These are phyloP conservation scores for Neofusicoccum laricinum DNA, from an alignment of 2,329 filamentous ascomycete genomes.

Conservation along the genomic window DNA sequence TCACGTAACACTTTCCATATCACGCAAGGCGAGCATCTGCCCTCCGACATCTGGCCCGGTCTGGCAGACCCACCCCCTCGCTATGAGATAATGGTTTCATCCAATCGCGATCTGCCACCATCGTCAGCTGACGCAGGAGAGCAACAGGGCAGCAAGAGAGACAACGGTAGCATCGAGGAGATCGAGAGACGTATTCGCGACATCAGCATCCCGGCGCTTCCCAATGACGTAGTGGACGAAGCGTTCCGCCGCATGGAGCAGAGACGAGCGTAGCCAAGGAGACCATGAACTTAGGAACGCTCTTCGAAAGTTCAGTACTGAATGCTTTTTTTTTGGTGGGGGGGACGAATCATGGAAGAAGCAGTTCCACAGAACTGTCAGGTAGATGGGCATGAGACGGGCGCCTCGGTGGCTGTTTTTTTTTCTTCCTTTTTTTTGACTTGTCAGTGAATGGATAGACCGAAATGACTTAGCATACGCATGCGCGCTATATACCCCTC, in stretches of 20 bases:
- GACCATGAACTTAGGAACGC: neutral
- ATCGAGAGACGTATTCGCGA: neutral
- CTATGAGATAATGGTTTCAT: constrained; percentile 32
- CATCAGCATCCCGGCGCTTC: constrained; percentile 15
- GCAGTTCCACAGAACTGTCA: neutral
- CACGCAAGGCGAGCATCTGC: constrained; percentile 82
- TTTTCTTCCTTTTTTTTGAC: too few relatives aligned
- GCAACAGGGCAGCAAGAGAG: constrained; percentile 16
- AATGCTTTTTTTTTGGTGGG: neutral
- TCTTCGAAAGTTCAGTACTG: neutral
- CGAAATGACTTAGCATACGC: neutral
- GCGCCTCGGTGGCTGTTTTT: neutral
- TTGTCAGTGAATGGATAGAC: neutral
- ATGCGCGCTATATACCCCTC: constrained; percentile 2
- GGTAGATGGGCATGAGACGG: neutral
- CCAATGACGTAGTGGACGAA: constrained; percentile 14
- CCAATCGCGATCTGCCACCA: neutral
- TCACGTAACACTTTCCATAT: constrained; percentile 76
- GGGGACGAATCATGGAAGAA: neutral
- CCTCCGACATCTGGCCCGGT: constrained; percentile 82
- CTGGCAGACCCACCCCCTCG: constrained; percentile 49
- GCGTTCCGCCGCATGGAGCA: constrained; percentile 13
- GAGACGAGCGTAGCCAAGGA: neutral
- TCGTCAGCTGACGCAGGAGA: constrained; percentile 20
- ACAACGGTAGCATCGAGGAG: neutral